These are phyloP conservation scores for Coemansia aciculifera DNA, from an alignment of 192 early-diverging fungal species.

Conservation along the genomic window DNA sequence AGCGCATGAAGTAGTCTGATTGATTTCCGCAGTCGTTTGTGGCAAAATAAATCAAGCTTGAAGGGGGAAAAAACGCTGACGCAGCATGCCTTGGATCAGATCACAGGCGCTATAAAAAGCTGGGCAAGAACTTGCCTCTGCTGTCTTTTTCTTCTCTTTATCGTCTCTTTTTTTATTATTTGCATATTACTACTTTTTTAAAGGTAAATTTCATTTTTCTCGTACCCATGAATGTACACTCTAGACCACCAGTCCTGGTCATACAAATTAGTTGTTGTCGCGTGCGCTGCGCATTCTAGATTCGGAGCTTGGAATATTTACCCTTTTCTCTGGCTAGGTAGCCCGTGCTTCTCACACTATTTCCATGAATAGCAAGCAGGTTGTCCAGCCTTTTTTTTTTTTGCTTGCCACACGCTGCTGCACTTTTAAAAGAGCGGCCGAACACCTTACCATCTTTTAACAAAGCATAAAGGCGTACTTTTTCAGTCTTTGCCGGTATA, in stretches of 20 bases:
- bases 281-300: not conserved
- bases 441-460: not conserved
- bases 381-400: not conserved
- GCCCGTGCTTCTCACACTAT: conserved; percentile 12
- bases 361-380: not conserved
- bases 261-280: not conserved
- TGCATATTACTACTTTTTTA: not conserved
- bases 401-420: not conserved
- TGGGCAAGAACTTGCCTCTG: not conserved
- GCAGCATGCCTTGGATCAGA: not conserved
- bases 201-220: not conserved
- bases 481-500: no score
- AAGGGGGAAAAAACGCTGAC: not conserved
- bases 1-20: conserved; percentile 45
- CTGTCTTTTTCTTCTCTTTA: conserved; percentile 3
- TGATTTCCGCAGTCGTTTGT: conserved; percentile 5
- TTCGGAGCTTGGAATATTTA: not conserved
- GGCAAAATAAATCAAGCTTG: conserved; percentile 5
- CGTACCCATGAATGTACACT: not conserved
- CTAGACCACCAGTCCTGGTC: not conserved
- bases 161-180: not conserved
- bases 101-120: not conserved
- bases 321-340: not conserved
- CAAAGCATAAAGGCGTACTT: not conserved
- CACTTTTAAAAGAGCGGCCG: not conserved